Base-by-base conservation (phyloP, 225 moss, liverwort and hornwort genomes). In the Ulota crispa region DNA sequence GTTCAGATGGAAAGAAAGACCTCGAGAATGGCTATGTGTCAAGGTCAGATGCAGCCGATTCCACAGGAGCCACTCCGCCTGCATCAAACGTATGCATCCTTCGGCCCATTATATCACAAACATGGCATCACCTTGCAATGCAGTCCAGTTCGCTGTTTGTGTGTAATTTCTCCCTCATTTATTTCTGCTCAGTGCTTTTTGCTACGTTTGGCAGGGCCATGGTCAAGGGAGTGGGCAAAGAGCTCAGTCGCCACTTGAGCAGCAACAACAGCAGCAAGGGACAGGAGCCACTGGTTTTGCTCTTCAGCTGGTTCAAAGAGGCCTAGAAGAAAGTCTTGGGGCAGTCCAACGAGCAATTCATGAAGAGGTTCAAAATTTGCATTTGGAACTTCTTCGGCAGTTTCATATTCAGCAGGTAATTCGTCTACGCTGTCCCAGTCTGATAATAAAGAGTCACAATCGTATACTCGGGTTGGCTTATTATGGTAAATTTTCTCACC, bases 361-460 rank as follows among this genome's bases (percentile, higher is more conserved):
- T 77, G 96, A 99, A 72, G 99, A 99, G 84, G 98, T 98, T 37
- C 93, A 94, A 50, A 96, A 96, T 86, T 87, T 99, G 66, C 99
- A 99, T 87, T 81, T 99, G 81, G 99, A 96, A 81, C 88, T 99
- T 34, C 93, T 99, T 86, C 94, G 99, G 24, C 99, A 99, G 87
- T 99, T 99, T 78, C 99, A 99, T 76, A 96, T 94, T 36, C 99
- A 96, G 86, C 99, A 99, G 96, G 96, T 99, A 85, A 50, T 6
- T 57, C n/a, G 20, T 56, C 21, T 80, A 30, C 4, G 76, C 56
- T 28, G 27, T 83, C 30, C 39, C 61, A 60, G 16, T 18, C 12
- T 70, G 69, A 34, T 41, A 14, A 24, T 43, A 0, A 23, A 10
- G 64, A 59, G 74, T 84, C 37, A 5, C 37, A 6, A 9, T 57